Percentiles rank a stretch among this genome's conserved stretches.
Evolutionary conservation across 1,139 yeast genomes (phyloP).

Genomic region (Lizanozyma gosingica): DNA sequence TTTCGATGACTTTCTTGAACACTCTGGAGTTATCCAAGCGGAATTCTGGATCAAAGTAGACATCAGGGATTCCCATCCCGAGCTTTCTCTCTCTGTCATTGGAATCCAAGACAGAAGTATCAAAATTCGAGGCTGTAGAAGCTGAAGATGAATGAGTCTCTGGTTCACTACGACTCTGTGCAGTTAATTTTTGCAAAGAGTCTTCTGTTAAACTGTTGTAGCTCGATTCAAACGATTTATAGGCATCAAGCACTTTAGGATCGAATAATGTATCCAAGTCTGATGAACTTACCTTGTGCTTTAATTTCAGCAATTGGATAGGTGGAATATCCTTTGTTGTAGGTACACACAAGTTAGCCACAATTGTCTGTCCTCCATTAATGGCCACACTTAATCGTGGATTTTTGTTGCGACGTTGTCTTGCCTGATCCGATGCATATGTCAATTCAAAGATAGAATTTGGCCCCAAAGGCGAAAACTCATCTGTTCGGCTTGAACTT

Average conservation of each 20-base stretch:
- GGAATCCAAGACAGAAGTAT: slow-evolving; percentile 3
- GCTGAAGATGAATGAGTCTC: slow-evolving; percentile 9
- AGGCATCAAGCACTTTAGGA: slow-evolving; percentile 39
- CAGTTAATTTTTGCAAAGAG: slow-evolving; percentile 34
- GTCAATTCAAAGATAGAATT: slow-evolving; percentile 73
- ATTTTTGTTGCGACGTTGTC: slow-evolving; percentile 24
- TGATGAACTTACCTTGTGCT: slow-evolving; percentile 40
- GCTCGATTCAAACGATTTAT: slow-evolving; percentile 43
- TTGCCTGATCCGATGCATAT: slow-evolving; percentile 44
- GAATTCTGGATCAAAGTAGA: slow-evolving; percentile 62
- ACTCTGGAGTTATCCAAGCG: slow-evolving; percentile 82
- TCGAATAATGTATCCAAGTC: slow-evolving; percentile 37
- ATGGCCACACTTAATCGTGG: slow-evolving; percentile 26
- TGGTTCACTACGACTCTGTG: slow-evolving; percentile 17
- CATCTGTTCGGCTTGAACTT: slow-evolving; percentile 1
- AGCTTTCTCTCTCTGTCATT: not conserved
- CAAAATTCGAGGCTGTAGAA: slow-evolving; percentile 9
- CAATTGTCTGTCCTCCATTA: slow-evolving; percentile 33
- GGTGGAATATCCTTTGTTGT: slow-evolving; percentile 81
- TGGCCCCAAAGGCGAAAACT: slow-evolving; percentile 63
- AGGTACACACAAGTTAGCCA: slow-evolving; percentile 53
- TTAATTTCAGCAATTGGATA: slow-evolving; percentile 52
- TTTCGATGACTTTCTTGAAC: slow-evolving; percentile 64
- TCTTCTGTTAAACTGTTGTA: slow-evolving; percentile 41
- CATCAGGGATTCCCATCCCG: slow-evolving; percentile 45